Evolutionary conservation across 2,329 filamentous ascomycete genomes (phyloP), one percentile per base, ranked within the genome.

Genomic region (Fusarium fujikuroi): DNA sequence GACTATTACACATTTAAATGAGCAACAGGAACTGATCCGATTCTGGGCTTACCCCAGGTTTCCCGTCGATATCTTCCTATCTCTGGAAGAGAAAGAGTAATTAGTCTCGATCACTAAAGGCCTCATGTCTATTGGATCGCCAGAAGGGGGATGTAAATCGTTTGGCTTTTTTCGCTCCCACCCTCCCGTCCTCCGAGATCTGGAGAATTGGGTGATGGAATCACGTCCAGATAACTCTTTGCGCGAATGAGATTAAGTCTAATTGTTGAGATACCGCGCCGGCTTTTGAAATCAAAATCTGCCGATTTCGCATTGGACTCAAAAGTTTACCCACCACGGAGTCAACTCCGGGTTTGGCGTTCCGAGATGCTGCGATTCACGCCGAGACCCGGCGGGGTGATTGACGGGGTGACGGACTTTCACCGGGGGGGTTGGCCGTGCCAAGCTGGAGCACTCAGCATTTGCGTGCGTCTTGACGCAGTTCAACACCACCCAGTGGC

Each of bases 41-140:
- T 64, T 64, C 53, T 63, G 34, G 21, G 30, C 46, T 65, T 77
- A 75, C 76, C 76, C 76, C 76, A 76, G 76, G 60, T 78, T 77
- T 73, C 54, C 54, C 30, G 59, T 70, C 65, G 68, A 77, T 77
- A 77, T 75, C 76, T 65, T 63, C 66, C 71, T 76, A 68, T 72
- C 63, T 68, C 43, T 69, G 47, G 59, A 39, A 34, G 52, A 44
- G 39, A 75, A 71, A 56, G 54, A 52, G 50, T 40, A 70, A 69
- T 63, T 70, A 72, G 70, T 75, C 72, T 54, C 66, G 59, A 76
- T 77, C 72, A 61, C 63, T 77, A 77, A 77, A 76, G 68, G 34
- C 72, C 73, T 68, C 56, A 36, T 54, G 60, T 43, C 52, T 63
- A 77, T 77, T 77, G 75, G 75, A 52, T 63, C 63, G 52, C 66